Evolutionary conservation across 2,329 filamentous ascomycete genomes (phyloP).

Genomic region (Aspergillus versicolor): DNA sequence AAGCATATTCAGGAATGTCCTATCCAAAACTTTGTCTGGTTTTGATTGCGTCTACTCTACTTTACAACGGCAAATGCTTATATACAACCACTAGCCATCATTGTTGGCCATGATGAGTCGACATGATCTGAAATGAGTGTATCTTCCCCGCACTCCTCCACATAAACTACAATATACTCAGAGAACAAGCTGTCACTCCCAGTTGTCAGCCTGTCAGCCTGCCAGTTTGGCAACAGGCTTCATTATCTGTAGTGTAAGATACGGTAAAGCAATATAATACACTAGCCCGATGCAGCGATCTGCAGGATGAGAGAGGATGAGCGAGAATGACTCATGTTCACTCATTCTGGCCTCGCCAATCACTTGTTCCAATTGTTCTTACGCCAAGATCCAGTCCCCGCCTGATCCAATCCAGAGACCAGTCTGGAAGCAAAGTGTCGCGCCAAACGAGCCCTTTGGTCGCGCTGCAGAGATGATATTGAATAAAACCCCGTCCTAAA

Average conservation of each 20-base stretch:
- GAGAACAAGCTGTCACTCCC: background rate
- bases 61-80: background rate
- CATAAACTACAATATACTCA: background rate
- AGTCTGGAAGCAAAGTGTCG: too few relatives aligned
- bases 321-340: background rate
- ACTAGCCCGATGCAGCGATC: background rate
- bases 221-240: too few relatives aligned
- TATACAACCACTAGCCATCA: background rate
- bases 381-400: too few relatives aligned
- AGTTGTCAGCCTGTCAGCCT: background rate
- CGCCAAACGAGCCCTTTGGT: too few relatives aligned
- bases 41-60: background rate
- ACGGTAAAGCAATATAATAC: background rate
- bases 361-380: background rate
- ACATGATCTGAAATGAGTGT: background rate
- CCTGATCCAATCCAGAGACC: too few relatives aligned
- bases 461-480: too few relatives aligned
- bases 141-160: background rate
- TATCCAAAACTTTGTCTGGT: background rate
- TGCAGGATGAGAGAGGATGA: constrained; percentile 7
- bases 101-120: constrained; percentile 5
- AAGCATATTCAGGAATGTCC: background rate
- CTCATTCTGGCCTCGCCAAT: background rate
- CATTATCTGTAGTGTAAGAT: background rate
- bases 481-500: too few relatives aligned